These are phyloP conservation scores for Vitis hybrid DNA, from an alignment of 177 flowering plant species.

Conservation along the genomic window DNA sequence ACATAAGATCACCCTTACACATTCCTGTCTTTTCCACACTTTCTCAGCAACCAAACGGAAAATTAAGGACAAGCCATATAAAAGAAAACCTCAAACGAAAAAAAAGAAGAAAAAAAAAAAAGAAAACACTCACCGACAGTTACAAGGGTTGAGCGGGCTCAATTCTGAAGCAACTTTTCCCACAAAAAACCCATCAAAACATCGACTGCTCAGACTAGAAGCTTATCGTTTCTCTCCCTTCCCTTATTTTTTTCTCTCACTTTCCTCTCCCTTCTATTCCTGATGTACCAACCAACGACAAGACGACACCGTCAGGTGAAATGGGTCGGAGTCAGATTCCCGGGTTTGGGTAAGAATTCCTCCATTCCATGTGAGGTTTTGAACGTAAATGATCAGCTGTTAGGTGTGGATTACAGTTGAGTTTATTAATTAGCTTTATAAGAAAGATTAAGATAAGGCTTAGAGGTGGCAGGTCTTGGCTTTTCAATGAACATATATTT, in stretches of 20 bases:
- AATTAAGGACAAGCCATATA: too few relatives aligned
- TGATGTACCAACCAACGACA: constrained; percentile 1
- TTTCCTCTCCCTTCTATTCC: background rate
- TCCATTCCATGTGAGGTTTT: background rate
- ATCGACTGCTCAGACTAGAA: background rate
- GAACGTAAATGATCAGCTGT: background rate
- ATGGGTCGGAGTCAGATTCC: constrained; percentile 20
- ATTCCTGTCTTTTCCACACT: too few relatives aligned
- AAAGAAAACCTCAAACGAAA: too few relatives aligned
- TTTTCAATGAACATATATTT: background rate
- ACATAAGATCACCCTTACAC: too few relatives aligned
- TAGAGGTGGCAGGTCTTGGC: background rate
- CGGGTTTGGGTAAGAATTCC: background rate
- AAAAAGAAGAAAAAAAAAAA: too few relatives aligned
- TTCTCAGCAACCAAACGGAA: too few relatives aligned
- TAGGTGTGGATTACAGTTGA: background rate
- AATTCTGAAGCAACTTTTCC: background rate
- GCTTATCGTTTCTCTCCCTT: background rate
- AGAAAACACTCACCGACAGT: background rate
- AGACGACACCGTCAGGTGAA: background rate
- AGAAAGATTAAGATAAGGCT: background rate
- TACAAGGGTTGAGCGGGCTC: background rate
- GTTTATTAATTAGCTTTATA: constrained; percentile 3
- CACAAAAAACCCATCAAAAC: background rate
- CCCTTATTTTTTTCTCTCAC: background rate